A percentile compares a stretch with the other conserved stretches of the same genome.
Conservation (phyloP, 345 rosid genomes). For the Pelargonium nanum region DNA sequence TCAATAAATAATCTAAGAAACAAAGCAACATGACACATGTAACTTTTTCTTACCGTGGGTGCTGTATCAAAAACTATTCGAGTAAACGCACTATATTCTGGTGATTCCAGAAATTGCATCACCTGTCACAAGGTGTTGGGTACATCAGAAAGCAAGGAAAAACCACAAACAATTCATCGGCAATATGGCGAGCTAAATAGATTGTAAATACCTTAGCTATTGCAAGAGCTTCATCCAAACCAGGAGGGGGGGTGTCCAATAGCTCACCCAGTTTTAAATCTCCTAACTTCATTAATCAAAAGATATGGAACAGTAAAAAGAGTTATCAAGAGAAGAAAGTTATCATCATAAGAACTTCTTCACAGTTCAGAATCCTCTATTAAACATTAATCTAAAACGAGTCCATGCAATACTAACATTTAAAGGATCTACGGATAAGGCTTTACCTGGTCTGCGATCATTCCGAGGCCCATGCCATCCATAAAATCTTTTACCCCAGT, state of each 20-base stretch:
- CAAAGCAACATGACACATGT: background rate
- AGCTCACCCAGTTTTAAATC: conserved; percentile 88
- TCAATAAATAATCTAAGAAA: conserved; percentile 6
- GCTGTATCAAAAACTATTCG: conserved; percentile 95
- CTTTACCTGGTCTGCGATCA: conserved; percentile 89
- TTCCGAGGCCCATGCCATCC: conserved; percentile 97
- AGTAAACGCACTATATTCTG: conserved; percentile 77
- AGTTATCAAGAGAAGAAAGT: too few relatives aligned
- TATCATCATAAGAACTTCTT: background rate
- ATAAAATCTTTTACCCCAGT: conserved; percentile 85
- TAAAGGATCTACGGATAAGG: background rate
- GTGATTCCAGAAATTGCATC: conserved; percentile 91
- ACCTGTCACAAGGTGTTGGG: conserved; percentile 38
- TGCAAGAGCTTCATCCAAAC: conserved; percentile 97
- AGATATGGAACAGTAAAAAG: too few relatives aligned
- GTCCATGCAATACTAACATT: background rate
- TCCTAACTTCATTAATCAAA: conserved; percentile 67
- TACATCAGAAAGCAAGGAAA: conserved; percentile 16
- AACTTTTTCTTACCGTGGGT: conserved; percentile 63
- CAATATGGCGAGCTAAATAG: conserved; percentile 10
- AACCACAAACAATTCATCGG: background rate
- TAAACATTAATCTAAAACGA: background rate
- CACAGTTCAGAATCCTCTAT: background rate
- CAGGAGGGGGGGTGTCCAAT: conserved; percentile 98
- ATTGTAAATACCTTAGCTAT: conserved; percentile 74